Evolutionary conservation across 352 stramenopile genomes (phyloP).

Genomic region (Globisporangium uncinulatum): DNA sequence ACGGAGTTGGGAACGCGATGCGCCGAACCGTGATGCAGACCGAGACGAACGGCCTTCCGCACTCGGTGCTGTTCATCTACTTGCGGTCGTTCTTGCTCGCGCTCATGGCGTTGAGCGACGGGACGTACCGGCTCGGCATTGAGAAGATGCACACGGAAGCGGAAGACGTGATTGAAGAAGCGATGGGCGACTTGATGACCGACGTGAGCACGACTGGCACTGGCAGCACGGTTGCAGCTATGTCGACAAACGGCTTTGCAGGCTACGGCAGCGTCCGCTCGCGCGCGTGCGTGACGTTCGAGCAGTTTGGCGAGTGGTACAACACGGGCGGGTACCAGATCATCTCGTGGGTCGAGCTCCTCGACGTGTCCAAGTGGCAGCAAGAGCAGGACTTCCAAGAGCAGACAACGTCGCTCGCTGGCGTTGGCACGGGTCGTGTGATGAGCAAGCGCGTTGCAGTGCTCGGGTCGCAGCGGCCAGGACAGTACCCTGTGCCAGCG

Average conservation of each 20-base stretch:
- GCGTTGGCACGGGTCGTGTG: constrained; percentile 14
- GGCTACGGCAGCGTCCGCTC: constrained; percentile 64
- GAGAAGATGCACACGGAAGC: constrained; percentile 86
- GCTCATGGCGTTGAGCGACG: constrained; percentile 83
- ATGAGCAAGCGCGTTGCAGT: constrained; percentile 22
- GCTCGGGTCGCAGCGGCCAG: constrained; percentile 54
- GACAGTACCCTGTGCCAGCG: constrained; percentile 28
- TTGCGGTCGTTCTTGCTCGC: constrained; percentile 77
- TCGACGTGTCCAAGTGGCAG: constrained; percentile 82
- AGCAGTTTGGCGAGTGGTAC: constrained; percentile 90
- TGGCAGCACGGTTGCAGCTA: not conserved
- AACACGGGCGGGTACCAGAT: constrained; percentile 77
- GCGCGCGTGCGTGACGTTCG: constrained; percentile 77
- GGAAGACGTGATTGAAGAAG: constrained; percentile 84
- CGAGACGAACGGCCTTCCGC: constrained; percentile 58
- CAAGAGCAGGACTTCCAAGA: constrained; percentile 71
- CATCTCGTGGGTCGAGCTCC: constrained; percentile 82
- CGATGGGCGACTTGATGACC: constrained; percentile 80
- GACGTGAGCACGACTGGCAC: constrained; percentile 58
- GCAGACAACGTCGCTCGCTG: constrained; percentile 23
- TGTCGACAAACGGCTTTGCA: constrained; percentile 34
- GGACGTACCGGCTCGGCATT: constrained; percentile 71
- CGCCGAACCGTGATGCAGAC: constrained; percentile 30
- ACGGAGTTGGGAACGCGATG: constrained; percentile 21
- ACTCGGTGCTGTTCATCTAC: constrained; percentile 84